phyloP scores from a whole-genome alignment of 2,329 filamentous ascomycete genomes.

The Botrytis pseudocinerea region DNA sequence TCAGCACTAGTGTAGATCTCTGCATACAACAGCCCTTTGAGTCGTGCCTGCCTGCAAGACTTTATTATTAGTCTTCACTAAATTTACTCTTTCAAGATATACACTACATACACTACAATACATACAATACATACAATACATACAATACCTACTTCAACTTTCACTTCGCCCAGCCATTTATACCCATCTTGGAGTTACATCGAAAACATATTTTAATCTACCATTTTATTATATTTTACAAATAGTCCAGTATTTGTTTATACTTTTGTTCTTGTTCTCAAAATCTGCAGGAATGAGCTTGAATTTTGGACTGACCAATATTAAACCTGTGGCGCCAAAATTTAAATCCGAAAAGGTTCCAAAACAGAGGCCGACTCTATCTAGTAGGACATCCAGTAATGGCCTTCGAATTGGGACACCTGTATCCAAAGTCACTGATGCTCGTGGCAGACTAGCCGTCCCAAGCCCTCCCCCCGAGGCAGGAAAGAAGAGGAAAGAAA shows the following conservation, averaged over 20 bases:
- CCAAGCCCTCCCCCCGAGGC: not conserved
- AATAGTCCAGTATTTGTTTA: not conserved
- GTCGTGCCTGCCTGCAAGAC: not conserved
- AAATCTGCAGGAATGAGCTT: constrained; percentile 8
- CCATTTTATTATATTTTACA: not conserved
- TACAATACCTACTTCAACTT: not conserved
- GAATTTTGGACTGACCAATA: not conserved
- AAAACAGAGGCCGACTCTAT: constrained; percentile 7
- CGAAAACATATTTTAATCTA: not conserved
- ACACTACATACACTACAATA: not conserved
- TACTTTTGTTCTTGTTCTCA: not conserved
- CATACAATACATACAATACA: too few relatives aligned
- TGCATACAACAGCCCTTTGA: not conserved
- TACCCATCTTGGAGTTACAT: not conserved
- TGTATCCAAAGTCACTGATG: not conserved
- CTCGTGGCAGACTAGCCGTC: constrained; percentile 4
- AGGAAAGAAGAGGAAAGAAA: constrained; percentile 22
- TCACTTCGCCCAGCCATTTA: not conserved
- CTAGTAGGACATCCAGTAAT: not conserved
- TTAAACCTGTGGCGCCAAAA: not conserved
- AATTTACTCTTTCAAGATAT: not conserved
- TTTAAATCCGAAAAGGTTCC: constrained; percentile 14
- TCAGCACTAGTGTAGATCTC: not conserved
- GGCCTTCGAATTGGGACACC: not conserved
- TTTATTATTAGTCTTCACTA: not conserved